phyloP scores from a whole-genome alignment of 2,329 filamentous ascomycete species.

The Aspergillus sergii region DNA sequence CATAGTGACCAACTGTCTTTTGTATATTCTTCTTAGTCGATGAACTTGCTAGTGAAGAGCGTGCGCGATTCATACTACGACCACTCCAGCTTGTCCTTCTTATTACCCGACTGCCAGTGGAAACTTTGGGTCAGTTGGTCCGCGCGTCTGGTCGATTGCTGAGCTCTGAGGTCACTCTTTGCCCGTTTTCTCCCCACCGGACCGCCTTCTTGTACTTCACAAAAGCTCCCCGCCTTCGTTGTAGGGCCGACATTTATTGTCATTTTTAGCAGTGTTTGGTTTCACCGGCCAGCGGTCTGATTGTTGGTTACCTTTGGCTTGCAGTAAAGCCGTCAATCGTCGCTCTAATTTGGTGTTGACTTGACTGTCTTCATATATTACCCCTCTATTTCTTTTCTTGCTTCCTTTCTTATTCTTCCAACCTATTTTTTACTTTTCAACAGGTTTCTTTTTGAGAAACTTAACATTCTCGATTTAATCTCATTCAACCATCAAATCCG shows the following conservation, averaged over 20 bases:
- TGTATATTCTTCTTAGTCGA: slow-evolving; percentile 16
- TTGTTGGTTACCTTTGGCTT: background rate
- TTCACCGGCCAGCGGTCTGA: background rate
- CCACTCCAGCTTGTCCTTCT: slow-evolving; percentile 4
- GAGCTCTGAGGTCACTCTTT: slow-evolving; percentile 22
- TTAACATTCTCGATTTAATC: background rate
- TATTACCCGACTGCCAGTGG: slow-evolving; percentile 10
- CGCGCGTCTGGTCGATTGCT: slow-evolving; percentile 16
- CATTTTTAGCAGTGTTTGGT: background rate
- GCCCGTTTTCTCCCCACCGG: slow-evolving; percentile 8
- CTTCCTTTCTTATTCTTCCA: background rate
- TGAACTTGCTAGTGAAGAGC: slow-evolving; percentile 35
- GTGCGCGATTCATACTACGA: slow-evolving; percentile 6
- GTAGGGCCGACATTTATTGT: background rate
- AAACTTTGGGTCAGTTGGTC: slow-evolving; percentile 20
- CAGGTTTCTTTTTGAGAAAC: background rate
- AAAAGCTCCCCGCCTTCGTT: background rate
- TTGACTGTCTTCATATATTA: background rate
- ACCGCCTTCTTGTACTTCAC: slow-evolving; percentile 12
- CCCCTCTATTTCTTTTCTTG: background rate
- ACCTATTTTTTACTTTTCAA: background rate
- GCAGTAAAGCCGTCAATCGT: background rate
- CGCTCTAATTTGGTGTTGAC: background rate
- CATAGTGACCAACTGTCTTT: background rate
- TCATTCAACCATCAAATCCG: background rate